Evolutionary conservation across 83 land plant genomes (phyloP), one percentile per base, ranked within the genome.

Genomic region (Picea mariana): DNA sequence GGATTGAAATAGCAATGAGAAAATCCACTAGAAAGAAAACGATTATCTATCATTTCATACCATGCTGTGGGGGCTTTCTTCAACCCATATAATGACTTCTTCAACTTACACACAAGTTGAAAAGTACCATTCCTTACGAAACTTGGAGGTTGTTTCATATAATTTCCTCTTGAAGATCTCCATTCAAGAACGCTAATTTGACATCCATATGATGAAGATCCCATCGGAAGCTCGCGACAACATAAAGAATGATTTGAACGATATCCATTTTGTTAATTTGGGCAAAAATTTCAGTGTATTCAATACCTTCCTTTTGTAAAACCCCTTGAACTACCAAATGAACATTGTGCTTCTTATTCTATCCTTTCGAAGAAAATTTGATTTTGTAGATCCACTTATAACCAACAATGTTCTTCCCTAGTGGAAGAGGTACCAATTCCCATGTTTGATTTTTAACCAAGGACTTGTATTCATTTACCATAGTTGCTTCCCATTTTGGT

Each of bases 271-370:
- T 80, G 16, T 13, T 9, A 31, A 34, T 6, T 9, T 5, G 44
- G 18, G 71, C 0, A 24, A 80, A 80, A 80, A 0, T 80, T 58
- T 65, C 17, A 61, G 17, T 65, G 0, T 64, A 80, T 9, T 80
- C 81, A 42, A 80, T 80, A 27, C 81, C 81, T 31, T 62, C 16
- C 15, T 61, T 62, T 31, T 80, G 5, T 23, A 40, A 24, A 31
- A 62, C 65, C 3, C 18, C 76, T 64, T 64, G 21, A 16, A 44
- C 81, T 15, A 80, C 71, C 16, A 80, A 42, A 17, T 77, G 7
- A 13, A 77, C 77, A 3, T 80, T 80, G 71, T 64, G 40, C 79
- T 42, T 26, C 16, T 31, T 31, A 18, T 40, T 1, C 4, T 15
- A 8, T 2, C 76, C 40, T 65, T 62, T 26, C 2, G 40, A 24